Evolutionary conservation across 2,329 filamentous ascomycete genomes (phyloP).

Genomic region (Cladosporium sphaerospermum): DNA sequence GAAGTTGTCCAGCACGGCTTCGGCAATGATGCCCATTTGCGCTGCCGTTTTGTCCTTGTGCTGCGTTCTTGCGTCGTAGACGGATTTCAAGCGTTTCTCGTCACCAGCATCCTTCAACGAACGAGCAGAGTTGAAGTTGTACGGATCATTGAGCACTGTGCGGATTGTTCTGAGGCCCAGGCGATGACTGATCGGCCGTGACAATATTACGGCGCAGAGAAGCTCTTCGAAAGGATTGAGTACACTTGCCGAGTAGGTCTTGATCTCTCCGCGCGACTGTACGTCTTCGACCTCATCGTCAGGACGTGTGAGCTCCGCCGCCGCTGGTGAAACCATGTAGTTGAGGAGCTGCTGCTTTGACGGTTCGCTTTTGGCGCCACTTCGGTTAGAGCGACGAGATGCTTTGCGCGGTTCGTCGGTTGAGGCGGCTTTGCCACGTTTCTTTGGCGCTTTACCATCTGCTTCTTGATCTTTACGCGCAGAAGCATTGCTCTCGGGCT

Average conservation of each 20-base stretch:
- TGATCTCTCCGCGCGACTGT: conserved; percentile 19
- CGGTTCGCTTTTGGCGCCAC: conserved; percentile 15
- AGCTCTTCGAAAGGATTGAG: conserved; percentile 42
- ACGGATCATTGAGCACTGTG: conserved; percentile 40
- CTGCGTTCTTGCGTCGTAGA: conserved; percentile 39
- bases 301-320: conserved; percentile 28
- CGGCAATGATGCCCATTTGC: conserved; percentile 32
- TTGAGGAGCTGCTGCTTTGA: conserved; percentile 27
- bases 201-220: conserved; percentile 39
- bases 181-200: conserved; percentile 39
- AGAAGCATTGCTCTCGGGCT: not conserved
- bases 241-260: conserved; percentile 28
- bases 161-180: conserved; percentile 40
- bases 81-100: conserved; percentile 34
- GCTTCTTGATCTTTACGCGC: not conserved
- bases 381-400: conserved; percentile 25
- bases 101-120: conserved; percentile 32
- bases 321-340: conserved; percentile 28
- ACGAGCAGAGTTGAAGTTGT: conserved; percentile 31
- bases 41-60: conserved; percentile 42
- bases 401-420: conserved; percentile 19
- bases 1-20: conserved; percentile 30
- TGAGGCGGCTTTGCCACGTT: conserved; percentile 17
- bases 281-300: conserved; percentile 30
- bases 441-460: conserved; percentile 13